Evolutionary conservation across 2,329 filamentous ascomycete species (phyloP).

Genomic region (Aspergillus texensis): DNA sequence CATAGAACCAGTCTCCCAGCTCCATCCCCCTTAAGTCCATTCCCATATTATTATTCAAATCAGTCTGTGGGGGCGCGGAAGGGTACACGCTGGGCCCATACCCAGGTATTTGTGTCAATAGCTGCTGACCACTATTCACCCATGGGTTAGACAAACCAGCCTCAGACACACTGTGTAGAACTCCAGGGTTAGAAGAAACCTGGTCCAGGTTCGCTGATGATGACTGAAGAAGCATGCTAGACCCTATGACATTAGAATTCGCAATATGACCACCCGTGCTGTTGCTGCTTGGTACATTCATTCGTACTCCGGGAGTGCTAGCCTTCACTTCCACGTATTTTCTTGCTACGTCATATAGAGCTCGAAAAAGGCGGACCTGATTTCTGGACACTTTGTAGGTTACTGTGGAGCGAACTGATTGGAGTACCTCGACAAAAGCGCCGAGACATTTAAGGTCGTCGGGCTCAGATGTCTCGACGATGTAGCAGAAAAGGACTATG

Average conservation of each 20-base stretch:
- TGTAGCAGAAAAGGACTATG: constrained; percentile 20
- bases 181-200: background rate
- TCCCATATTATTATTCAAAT: background rate
- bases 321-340: constrained; percentile 15
- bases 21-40: background rate
- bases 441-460: constrained; percentile 15
- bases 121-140: background rate
- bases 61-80: background rate
- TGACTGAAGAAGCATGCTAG: background rate
- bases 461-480: constrained; percentile 15
- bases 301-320: background rate
- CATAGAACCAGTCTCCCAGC: constrained; percentile 1
- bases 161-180: background rate
- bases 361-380: constrained; percentile 16
- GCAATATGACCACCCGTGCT: background rate
- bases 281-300: background rate
- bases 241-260: background rate
- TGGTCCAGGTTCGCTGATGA: background rate
- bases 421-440: constrained; percentile 13
- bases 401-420: background rate
- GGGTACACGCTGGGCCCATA: background rate
- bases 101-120: background rate
- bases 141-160: background rate
- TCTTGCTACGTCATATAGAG: constrained; percentile 15
- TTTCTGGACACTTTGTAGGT: constrained; percentile 5